Conservation (phyloP, 139 green algal species). For the Picochlorum sp. region DNA sequence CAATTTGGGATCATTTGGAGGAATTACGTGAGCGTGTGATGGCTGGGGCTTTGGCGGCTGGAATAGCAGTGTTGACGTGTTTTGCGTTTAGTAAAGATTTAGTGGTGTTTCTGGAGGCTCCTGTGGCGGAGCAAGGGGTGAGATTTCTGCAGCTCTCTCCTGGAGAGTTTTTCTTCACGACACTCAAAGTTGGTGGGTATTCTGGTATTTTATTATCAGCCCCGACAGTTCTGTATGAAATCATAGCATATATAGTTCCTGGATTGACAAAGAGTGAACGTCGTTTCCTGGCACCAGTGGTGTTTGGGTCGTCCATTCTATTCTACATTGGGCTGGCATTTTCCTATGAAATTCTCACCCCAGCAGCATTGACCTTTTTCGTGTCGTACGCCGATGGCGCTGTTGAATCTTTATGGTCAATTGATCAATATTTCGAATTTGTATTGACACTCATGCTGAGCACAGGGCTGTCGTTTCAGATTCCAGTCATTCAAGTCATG, state of each 20-base stretch:
- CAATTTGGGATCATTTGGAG: conserved; percentile 95
- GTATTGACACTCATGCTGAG: conserved; percentile 94
- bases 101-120: conserved; percentile 91
- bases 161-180: conserved; percentile 99
- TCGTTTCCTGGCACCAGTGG: conserved; percentile 84
- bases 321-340: conserved; percentile 94
- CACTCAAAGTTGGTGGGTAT: conserved; percentile 96
- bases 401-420: conserved; percentile 97
- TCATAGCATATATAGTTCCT: conserved; percentile 91
- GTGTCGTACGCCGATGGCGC: conserved; percentile 91
- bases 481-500: conserved; percentile 95
- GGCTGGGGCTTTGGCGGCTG: conserved; percentile 52
- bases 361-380: conserved; percentile 96
- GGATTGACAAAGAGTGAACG: conserved; percentile 84
- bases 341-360: conserved; percentile 90
- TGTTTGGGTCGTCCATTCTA: conserved; percentile 91
- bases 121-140: conserved; percentile 83
- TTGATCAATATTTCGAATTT: conserved; percentile 99
- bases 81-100: conserved; percentile 81
- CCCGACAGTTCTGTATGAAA: conserved; percentile 93
- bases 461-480: conserved; percentile 95
- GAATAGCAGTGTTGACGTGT: conserved; percentile 65
- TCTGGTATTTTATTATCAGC: conserved; percentile 78
- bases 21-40: conserved; percentile 86
- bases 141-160: conserved; percentile 96